Evolutionary conservation across 2,329 filamentous ascomycete genomes (phyloP).

Genomic region (Torrubiella hemipterigena): DNA sequence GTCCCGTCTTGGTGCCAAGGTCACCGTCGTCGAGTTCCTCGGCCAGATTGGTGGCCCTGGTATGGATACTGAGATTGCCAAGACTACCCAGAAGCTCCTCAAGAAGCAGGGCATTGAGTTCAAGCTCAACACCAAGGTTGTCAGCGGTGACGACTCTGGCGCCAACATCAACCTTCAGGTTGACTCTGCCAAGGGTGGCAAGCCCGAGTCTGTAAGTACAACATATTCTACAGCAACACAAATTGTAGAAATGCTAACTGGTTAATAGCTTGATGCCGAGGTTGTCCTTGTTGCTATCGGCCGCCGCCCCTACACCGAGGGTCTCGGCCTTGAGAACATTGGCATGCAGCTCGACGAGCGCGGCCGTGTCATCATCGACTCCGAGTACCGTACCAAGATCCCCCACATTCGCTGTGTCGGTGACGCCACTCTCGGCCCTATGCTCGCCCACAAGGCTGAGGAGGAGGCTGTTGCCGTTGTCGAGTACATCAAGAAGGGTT

Average conservation of each 20-base stretch:
- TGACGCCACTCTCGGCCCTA: slow-evolving; percentile 92
- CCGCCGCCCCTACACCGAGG: slow-evolving; percentile 84
- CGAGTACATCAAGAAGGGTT: slow-evolving; percentile 95
- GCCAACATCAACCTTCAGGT: slow-evolving; percentile 71
- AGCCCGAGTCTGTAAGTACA: slow-evolving; percentile 68
- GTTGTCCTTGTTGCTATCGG: slow-evolving; percentile 96
- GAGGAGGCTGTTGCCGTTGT: slow-evolving; percentile 92
- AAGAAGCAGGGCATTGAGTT: slow-evolving; percentile 97
- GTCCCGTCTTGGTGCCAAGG: slow-evolving; percentile 85
- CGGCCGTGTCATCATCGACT: slow-evolving; percentile 92
- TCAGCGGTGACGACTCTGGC: slow-evolving; percentile 68
- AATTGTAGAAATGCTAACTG: slow-evolving; percentile 10
- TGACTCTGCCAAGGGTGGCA: slow-evolving; percentile 92
- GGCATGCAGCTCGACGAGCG: slow-evolving; percentile 86
- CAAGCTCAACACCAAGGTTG: slow-evolving; percentile 94
- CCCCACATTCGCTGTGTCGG: slow-evolving; percentile 95
- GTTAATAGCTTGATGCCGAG: slow-evolving; percentile 68
- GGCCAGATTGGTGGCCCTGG: slow-evolving; percentile 93
- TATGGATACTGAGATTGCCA: slow-evolving; percentile 92
- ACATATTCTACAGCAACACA: background rate
- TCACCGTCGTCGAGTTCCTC: slow-evolving; percentile 95
- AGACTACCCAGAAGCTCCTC: slow-evolving; percentile 83
- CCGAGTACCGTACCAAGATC: slow-evolving; percentile 95
- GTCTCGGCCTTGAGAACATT: slow-evolving; percentile 87
- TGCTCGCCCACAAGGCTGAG: slow-evolving; percentile 99